These are phyloP conservation scores for Apiospora marii DNA, from an alignment of 2,329 filamentous ascomycete species.

Conservation along the genomic window DNA sequence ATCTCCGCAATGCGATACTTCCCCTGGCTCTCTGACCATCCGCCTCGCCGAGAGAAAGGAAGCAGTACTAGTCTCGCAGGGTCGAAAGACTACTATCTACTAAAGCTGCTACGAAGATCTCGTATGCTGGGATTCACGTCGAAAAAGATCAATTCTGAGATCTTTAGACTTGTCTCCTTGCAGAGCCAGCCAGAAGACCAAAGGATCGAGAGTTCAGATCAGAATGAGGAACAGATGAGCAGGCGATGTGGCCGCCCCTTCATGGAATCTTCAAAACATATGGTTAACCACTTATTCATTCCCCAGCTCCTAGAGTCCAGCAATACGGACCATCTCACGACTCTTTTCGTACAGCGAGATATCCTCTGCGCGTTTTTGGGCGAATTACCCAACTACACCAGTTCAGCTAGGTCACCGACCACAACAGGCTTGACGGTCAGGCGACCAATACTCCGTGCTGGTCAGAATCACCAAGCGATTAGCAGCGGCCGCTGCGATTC, in stretches of 20 bases:
- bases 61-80: neutral
- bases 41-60: no score
- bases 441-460: no score
- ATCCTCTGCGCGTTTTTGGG: no score
- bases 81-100: neutral
- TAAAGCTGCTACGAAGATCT: constrained; percentile 3
- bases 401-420: no score
- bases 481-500: neutral
- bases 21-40: no score
- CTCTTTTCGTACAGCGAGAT: no score
- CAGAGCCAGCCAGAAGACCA: neutral
- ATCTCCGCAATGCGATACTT: no score
- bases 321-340: neutral
- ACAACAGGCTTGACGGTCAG: no score
- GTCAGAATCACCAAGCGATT: neutral
- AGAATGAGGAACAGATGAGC: neutral
- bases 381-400: no score
- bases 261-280: neutral
- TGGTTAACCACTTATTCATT: constrained; percentile 8
- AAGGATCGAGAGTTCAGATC: neutral
- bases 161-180: neutral
- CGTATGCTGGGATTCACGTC: neutral
- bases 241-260: neutral
- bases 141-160: constrained; percentile 10
- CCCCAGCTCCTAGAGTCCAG: neutral